These are phyloP conservation scores for Mollisiaceae sp. DNA, from an alignment of 2,329 filamentous ascomycete genomes.

Conservation along the genomic window DNA sequence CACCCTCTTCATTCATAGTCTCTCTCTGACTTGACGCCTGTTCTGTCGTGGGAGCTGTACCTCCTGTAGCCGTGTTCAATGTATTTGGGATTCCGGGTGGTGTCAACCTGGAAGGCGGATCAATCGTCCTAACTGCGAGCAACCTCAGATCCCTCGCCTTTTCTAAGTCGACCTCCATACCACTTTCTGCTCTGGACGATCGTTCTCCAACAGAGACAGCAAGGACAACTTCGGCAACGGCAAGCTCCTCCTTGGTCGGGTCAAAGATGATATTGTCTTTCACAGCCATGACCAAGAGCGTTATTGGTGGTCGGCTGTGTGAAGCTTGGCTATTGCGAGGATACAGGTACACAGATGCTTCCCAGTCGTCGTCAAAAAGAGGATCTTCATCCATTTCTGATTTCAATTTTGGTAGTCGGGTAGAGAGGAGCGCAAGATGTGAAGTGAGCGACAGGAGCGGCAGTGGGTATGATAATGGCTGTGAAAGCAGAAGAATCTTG, in stretches of 20 bases:
- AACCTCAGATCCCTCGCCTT: conserved; percentile 56
- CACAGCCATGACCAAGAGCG: conserved; percentile 86
- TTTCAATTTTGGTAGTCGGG: conserved; percentile 81
- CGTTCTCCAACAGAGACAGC: conserved; percentile 77
- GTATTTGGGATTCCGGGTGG: conserved; percentile 71
- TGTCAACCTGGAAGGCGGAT: conserved; percentile 75
- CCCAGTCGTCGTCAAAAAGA: conserved; percentile 98
- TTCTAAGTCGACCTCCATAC: conserved; percentile 50
- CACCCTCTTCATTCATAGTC: conserved; percentile 67
- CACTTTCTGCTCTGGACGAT: conserved; percentile 26
- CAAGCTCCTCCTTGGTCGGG: conserved; percentile 86
- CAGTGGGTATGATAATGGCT: conserved; percentile 88
- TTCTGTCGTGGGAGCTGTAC: conserved; percentile 47
- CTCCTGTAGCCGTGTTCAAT: conserved; percentile 59
- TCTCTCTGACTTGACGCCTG: conserved; percentile 51
- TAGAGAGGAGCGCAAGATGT: conserved; percentile 89
- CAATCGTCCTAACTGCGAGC: conserved; percentile 73
- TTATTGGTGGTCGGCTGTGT: conserved; percentile 75
- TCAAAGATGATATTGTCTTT: conserved; percentile 93
- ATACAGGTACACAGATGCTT: conserved; percentile 79
- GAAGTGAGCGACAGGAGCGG: conserved; percentile 91
- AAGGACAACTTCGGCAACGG: conserved; percentile 87
- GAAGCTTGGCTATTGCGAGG: conserved; percentile 34
- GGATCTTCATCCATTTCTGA: conserved; percentile 95
- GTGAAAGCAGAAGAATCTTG: conserved; percentile 91